These are phyloP conservation scores for Aspergillus proliferans DNA, from an alignment of 2,329 filamentous ascomycete species.

Conservation along the genomic window DNA sequence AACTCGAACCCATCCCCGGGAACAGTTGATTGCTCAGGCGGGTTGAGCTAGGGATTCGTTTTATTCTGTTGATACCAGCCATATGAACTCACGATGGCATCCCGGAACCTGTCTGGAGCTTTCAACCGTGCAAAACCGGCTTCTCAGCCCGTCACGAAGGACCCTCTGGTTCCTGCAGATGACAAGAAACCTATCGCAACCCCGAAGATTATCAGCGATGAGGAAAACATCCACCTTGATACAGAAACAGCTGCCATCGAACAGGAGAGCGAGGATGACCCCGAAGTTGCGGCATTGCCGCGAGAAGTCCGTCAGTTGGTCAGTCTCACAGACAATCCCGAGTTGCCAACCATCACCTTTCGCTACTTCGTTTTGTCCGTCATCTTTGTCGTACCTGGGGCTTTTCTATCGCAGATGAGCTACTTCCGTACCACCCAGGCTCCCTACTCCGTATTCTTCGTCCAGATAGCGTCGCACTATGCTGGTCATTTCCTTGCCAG, in stretches of 20 bases:
- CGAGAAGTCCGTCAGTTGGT: conserved; percentile 52
- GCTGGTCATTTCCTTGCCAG: conserved; percentile 48
- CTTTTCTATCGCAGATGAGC: conserved; percentile 53
- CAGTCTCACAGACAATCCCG: conserved; percentile 52
- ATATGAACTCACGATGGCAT: background rate
- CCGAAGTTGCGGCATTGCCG: conserved; percentile 49
- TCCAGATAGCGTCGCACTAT: conserved; percentile 54
- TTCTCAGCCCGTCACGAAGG: background rate
- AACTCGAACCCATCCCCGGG: background rate
- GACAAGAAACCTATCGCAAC: conserved; percentile 1
- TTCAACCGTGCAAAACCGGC: background rate
- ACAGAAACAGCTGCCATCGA: conserved; percentile 17
- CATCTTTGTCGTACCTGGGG: conserved; percentile 52
- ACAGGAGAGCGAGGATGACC: conserved; percentile 39
- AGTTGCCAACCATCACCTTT: conserved; percentile 53
- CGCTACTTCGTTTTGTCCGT: conserved; percentile 53
- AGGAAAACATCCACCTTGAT: conserved; percentile 13
- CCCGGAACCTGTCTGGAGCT: background rate
- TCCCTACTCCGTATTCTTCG: conserved; percentile 57
- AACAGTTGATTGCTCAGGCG: no score
- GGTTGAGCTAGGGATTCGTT: background rate
- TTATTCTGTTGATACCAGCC: background rate
- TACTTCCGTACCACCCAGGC: conserved; percentile 53
- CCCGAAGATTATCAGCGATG: conserved; percentile 6
- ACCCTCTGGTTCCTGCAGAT: background rate